Base-by-base conservation (phyloP, 192 early-diverging fungal genomes). In the Funneliformis mosseae region DNA sequence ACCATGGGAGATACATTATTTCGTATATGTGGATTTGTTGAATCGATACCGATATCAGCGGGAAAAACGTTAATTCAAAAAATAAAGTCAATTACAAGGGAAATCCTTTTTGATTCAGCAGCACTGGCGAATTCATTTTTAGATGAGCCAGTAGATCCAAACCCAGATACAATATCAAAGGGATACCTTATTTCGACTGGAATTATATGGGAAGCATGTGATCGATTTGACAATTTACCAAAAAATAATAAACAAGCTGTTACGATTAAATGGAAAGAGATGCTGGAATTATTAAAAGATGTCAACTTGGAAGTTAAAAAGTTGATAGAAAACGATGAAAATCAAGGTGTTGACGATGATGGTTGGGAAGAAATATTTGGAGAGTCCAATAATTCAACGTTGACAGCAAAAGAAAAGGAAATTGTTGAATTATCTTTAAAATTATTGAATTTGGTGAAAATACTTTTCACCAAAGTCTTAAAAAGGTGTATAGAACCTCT, bases 161-260 rank as follows among this genome's bases (percentile, higher is more conserved):
- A 81, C 42, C 50, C 18, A 76, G 66, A 38, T 25, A 27, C 50
- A 76, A 85, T 7, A 43, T 27, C 27, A 50, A 21, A 64, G 18
- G 75, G 42, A 12, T 85, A 87, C 60, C 59, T 87, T 66, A 46
- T 83, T 46, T 83, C 83, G 39, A 83, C 84, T 12, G 86, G 86
- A 25, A 79, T 83, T 70, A 74, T 87, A 3, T 87, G 86, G 86
- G 82, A 85, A 69, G 86, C 84, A 7, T 87, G 84, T 48, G 41
- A 83, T 48, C 76, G 76, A 68, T 85, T 87, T 81, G 78, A 85
- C n/a, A 69, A 82, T 25, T 78, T 81, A n/a, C 84, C 84, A 59
- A 64, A 73, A 16, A 81, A 80, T 50, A 85, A 85, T 71, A 38
- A 78, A 14, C 72, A 82, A 1, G 86, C 86, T 3, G 86, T 87